Evolutionary conservation across 352 stramenopile genomes (phyloP).

Genomic region (Pythium brassicae): DNA sequence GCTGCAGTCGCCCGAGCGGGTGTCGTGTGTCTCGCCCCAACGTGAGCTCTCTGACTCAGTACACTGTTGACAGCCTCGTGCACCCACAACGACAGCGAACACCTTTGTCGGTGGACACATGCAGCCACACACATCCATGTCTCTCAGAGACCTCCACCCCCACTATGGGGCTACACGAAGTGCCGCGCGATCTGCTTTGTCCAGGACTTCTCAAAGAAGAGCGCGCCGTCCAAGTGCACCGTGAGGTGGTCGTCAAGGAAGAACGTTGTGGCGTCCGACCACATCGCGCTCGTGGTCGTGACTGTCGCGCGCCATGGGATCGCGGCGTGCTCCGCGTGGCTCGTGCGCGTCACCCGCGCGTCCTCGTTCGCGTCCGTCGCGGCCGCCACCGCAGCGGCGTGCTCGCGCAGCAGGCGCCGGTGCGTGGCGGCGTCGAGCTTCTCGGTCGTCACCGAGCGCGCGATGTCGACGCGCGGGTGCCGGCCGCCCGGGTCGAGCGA

Average conservation of each 20-base stretch:
- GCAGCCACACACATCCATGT: too few species aligned
- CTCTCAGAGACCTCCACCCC: too few species aligned
- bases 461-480: constrained; percentile 29
- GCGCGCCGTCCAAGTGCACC: constrained; percentile 25
- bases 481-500: constrained; percentile 27
- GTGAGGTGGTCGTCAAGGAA: constrained; percentile 30
- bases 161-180: constrained; percentile 18
- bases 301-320: constrained; percentile 33
- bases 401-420: constrained; percentile 16
- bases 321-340: constrained; percentile 25
- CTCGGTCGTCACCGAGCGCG: constrained; percentile 35
- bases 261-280: constrained; percentile 26
- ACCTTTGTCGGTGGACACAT: too few species aligned
- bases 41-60: too few species aligned
- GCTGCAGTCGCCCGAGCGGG: too few species aligned
- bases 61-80: too few species aligned
- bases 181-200: constrained; percentile 28
- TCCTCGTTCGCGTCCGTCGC: constrained; percentile 10
- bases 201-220: constrained; percentile 41
- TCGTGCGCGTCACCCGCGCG: constrained; percentile 16
- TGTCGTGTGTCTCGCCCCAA: too few species aligned
- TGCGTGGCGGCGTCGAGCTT: constrained; percentile 21
- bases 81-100: too few species aligned
- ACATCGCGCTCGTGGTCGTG: constrained; percentile 42
- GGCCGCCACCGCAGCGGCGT: constrained; percentile 14